Percentiles rank a stretch among this genome's conserved stretches.
Evolutionary conservation across 1,139 yeast genomes (phyloP).

Genomic region (Kodamaea sp.): DNA sequence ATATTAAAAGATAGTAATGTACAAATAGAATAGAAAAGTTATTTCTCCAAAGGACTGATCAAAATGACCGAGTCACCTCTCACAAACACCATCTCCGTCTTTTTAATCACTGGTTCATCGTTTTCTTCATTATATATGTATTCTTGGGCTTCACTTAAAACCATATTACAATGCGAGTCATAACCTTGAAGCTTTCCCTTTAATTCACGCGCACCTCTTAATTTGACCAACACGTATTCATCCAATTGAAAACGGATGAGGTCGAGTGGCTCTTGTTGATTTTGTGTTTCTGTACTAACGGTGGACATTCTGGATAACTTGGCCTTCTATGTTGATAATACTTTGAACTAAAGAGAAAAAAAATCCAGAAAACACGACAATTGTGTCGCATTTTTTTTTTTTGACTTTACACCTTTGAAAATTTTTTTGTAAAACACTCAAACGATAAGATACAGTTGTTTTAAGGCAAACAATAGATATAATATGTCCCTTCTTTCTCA

Average conservation of each 20-base stretch:
- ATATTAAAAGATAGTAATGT: slow-evolving; percentile 4
- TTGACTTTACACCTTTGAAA: background rate
- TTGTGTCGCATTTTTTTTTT: background rate
- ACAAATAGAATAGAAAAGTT: slow-evolving; percentile 4
- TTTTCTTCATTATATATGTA: slow-evolving; percentile 58
- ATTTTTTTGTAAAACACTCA: background rate
- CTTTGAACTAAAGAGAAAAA: background rate
- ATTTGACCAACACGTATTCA: slow-evolving; percentile 81
- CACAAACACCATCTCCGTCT: slow-evolving; percentile 86
- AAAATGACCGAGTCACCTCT: slow-evolving; percentile 94
- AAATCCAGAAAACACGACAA: background rate
- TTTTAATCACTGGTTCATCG: slow-evolving; percentile 49
- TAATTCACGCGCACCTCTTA: slow-evolving; percentile 95
- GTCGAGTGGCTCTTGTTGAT: slow-evolving; percentile 68
- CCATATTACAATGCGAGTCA: slow-evolving; percentile 95
- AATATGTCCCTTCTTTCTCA: background rate
- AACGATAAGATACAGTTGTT: no score
- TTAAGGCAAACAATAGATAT: no score
- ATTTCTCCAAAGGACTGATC: slow-evolving; percentile 47
- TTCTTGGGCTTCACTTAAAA: slow-evolving; percentile 88
- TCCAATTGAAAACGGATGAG: slow-evolving; percentile 82
- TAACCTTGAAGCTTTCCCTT: slow-evolving; percentile 90
- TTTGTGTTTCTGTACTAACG: slow-evolving; percentile 31
- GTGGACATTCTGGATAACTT: slow-evolving; percentile 28
- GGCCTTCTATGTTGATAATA: background rate